Evolutionary conservation across 768 basidiomycete genomes (phyloP).

Genomic region (Mycena floridula): DNA sequence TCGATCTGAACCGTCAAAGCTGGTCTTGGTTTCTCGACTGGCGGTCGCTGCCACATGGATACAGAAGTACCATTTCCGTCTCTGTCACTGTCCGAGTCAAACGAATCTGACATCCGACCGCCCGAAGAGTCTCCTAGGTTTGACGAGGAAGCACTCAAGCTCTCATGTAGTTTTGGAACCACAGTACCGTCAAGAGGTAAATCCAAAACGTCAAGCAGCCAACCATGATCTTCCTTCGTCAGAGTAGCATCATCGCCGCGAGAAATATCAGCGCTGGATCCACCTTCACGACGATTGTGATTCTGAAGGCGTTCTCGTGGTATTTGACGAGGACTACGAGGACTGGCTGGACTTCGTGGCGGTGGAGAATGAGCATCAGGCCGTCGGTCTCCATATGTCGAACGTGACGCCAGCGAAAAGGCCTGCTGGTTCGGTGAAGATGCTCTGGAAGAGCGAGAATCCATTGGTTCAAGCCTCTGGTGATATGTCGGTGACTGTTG

Average conservation of each 20-base stretch:
- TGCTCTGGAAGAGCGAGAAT: not conserved
- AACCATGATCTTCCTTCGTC: conserved; percentile 23
- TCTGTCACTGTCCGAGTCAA: conserved; percentile 44
- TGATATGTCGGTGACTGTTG: conserved; percentile 31
- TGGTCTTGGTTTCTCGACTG: conserved; percentile 28
- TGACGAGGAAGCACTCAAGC: not conserved
- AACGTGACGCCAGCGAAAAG: not conserved
- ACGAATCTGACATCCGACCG: conserved; percentile 19
- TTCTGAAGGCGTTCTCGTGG: conserved; percentile 1
- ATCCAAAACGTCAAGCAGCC: conserved; percentile 17
- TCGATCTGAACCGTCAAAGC: conserved; percentile 41
- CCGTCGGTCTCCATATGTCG: conserved; percentile 25
- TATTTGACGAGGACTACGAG: conserved; percentile 30
- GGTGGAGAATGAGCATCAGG: conserved; percentile 43
- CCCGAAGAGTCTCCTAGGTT: no score
- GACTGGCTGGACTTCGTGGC: conserved; percentile 59
- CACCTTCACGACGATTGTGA: not conserved
- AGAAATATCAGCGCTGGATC: not conserved
- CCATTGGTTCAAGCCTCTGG: not conserved
- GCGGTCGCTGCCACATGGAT: conserved; percentile 40
- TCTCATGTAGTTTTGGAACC: not conserved
- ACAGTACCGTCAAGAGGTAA: conserved; percentile 13
- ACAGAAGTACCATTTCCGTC: conserved; percentile 33
- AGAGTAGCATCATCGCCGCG: conserved; percentile 22
- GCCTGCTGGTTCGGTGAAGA: not conserved